Evolutionary conservation across 768 basidiomycete genomes (phyloP).

Genomic region (Pholiota conissans): DNA sequence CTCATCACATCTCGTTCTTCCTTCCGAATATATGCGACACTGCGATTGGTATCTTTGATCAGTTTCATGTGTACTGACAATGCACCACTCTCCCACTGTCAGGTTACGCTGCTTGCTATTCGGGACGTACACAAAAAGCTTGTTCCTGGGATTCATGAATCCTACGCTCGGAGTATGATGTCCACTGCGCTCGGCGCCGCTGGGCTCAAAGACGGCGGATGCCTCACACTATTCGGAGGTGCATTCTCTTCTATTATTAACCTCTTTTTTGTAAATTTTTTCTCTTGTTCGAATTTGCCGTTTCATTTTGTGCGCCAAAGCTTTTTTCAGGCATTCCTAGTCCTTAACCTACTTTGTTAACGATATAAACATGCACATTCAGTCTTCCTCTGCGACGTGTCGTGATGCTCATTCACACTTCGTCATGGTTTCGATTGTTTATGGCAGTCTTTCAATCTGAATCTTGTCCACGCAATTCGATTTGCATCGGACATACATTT

Average conservation of each 20-base stretch:
- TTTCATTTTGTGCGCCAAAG: neutral
- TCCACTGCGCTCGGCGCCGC: constrained; percentile 50
- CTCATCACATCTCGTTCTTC: neutral
- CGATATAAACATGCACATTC: neutral
- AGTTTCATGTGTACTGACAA: constrained; percentile 4
- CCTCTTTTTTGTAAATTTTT: constrained; percentile 6
- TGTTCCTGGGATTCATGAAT: constrained; percentile 75
- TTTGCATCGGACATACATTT: neutral
- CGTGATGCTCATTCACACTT: neutral
- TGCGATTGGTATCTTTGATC: neutral
- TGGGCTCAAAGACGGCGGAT: constrained; percentile 59
- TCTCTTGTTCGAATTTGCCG: neutral
- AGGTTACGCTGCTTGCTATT: constrained; percentile 81
- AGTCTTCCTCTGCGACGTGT: neutral
- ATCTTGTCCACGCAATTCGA: neutral
- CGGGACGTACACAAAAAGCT: constrained; percentile 60
- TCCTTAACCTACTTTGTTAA: neutral
- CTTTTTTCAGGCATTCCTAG: too few species aligned
- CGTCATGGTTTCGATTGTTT: neutral
- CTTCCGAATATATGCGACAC: neutral
- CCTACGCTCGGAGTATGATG: constrained; percentile 62
- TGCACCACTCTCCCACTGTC: constrained; percentile 7
- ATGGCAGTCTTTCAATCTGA: neutral
- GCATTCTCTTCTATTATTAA: constrained; percentile 19
- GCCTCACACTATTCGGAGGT: constrained; percentile 82